Percentiles rank a stretch among this genome's conserved stretches.
Conservation (phyloP, 108 stramenopile species). For the Pinguiococcus pyrenoidosus region DNA sequence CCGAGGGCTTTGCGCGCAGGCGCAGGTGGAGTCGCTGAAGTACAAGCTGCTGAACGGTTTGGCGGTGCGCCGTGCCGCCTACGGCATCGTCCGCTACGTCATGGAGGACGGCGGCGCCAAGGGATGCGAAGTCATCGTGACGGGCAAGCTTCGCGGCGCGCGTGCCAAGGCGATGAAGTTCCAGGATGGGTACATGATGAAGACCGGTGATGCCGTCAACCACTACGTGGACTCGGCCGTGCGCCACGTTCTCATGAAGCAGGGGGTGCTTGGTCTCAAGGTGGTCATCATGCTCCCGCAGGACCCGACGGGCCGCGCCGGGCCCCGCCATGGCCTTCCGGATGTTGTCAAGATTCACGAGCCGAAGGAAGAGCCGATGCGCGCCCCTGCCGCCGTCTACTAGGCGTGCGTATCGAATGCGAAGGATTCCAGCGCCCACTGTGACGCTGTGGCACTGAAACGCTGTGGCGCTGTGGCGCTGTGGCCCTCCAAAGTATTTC, state of each 20-base stretch:
- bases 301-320: slow-evolving; percentile 85
- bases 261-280: slow-evolving; percentile 98
- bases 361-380: slow-evolving; percentile 39
- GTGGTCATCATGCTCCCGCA: slow-evolving; percentile 96
- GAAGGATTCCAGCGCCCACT: too few species aligned
- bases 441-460: too few species aligned
- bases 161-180: slow-evolving; percentile 99
- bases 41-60: slow-evolving; percentile 97
- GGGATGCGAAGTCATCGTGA: slow-evolving; percentile 97
- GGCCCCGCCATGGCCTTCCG: slow-evolving; percentile 43
- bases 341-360: slow-evolving; percentile 47
- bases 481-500: too few species aligned
- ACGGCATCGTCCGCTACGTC: slow-evolving; percentile 97
- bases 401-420: too few species aligned
- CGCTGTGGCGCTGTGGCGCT: too few species aligned
- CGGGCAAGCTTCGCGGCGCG: slow-evolving; percentile 98
- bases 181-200: slow-evolving; percentile 99
- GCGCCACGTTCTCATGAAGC: slow-evolving; percentile 97
- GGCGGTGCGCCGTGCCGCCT: slow-evolving; percentile 98
- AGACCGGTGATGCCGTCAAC: slow-evolving; percentile 93
- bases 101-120: slow-evolving; percentile 99
- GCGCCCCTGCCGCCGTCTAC: too few species aligned
- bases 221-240: slow-evolving; percentile 96
- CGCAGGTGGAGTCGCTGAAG: slow-evolving; percentile 97
- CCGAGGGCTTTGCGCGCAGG: slow-evolving; percentile 96